Evolutionary conservation across 495 filamentous ascomycete genomes (phyloP).

Genomic region (Pseudoneurospora amorphoporcata): DNA sequence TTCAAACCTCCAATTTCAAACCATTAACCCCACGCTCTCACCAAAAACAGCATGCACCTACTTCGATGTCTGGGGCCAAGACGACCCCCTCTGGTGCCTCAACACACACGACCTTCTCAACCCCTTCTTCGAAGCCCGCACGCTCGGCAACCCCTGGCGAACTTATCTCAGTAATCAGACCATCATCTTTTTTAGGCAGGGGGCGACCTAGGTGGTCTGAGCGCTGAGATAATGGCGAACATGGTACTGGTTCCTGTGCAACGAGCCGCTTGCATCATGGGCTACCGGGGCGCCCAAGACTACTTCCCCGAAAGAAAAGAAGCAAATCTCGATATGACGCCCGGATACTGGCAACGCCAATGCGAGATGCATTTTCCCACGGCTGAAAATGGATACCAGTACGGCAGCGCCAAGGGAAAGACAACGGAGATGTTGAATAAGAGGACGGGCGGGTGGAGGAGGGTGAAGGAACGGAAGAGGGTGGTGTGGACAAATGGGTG

Average conservation of each 20-base stretch:
- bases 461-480: conserved; percentile 24
- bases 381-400: conserved; percentile 33
- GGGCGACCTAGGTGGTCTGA: too few relatives aligned
- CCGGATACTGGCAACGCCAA: conserved; percentile 49
- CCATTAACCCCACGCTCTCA: background rate
- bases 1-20: background rate
- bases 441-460: conserved; percentile 46
- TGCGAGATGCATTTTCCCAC: conserved; percentile 52
- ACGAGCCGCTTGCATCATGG: conserved; percentile 39
- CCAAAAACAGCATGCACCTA: conserved; percentile 15
- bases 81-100: conserved; percentile 42
- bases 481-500: conserved; percentile 52
- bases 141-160: conserved; percentile 43
- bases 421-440: conserved; percentile 45
- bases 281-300: conserved; percentile 38
- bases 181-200: too few relatives aligned
- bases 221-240: too few relatives aligned
- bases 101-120: conserved; percentile 48
- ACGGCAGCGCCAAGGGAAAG: conserved; percentile 41
- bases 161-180: too few relatives aligned
- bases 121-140: conserved; percentile 44
- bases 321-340: conserved; percentile 32
- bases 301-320: background rate
- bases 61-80: conserved; percentile 42
- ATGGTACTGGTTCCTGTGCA: conserved; percentile 57